Conservation (phyloP, 768 basidiomycete species). For the Sistotremastrum suecicum region DNA sequence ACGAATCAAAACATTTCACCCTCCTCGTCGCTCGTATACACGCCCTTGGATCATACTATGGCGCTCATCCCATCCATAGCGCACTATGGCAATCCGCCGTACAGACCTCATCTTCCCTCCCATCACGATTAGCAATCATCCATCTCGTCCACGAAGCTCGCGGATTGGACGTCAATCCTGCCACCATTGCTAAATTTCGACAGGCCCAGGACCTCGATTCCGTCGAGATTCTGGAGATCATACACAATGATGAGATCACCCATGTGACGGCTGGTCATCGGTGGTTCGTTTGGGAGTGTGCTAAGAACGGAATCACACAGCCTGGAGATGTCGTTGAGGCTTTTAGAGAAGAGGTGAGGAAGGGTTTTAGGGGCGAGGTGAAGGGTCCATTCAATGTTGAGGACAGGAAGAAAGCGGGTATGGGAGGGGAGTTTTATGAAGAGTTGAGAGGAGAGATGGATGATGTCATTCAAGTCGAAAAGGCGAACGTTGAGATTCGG, state of each 20-base stretch:
- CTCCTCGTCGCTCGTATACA: constrained; percentile 48
- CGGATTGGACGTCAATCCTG: constrained; percentile 74
- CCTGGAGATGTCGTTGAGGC: constrained; percentile 39
- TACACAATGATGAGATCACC: constrained; percentile 63
- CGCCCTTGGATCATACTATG: constrained; percentile 53
- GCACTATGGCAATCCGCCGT: constrained; percentile 69
- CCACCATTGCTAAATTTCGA: constrained; percentile 59
- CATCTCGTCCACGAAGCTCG: constrained; percentile 78
- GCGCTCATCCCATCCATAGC: constrained; percentile 57
- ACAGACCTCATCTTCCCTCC: constrained; percentile 51
- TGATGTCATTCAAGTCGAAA: no score
- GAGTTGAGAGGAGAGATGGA: constrained; percentile 50
- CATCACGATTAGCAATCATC: constrained; percentile 66
- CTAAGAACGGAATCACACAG: neutral
- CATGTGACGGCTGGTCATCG: constrained; percentile 55
- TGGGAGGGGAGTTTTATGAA: constrained; percentile 61
- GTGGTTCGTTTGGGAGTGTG: constrained; percentile 27
- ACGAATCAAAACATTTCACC: constrained; percentile 79
- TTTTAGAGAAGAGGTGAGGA: constrained; percentile 57
- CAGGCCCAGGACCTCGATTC: constrained; percentile 53
- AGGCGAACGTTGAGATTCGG: no score
- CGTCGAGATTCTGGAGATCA: constrained; percentile 54
- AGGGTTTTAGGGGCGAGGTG: constrained; percentile 57
- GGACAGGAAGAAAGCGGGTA: constrained; percentile 58
- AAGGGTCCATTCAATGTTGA: constrained; percentile 75